Conservation (phyloP, 345 rosid species). For the Syzygium grande region DNA sequence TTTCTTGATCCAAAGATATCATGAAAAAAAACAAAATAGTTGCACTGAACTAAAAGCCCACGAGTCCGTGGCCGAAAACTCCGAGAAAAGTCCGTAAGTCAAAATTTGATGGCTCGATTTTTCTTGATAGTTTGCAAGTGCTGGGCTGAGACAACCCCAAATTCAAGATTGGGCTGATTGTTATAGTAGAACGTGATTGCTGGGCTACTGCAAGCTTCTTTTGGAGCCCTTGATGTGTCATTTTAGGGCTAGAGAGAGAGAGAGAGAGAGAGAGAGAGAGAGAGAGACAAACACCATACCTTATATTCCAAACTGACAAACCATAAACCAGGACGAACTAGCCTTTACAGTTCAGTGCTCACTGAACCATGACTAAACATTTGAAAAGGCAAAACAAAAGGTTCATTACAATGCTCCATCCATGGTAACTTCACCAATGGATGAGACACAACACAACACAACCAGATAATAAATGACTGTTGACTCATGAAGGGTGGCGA, state of each 20-base stretch:
- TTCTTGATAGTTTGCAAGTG: not conserved
- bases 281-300: not conserved
- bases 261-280: not conserved
- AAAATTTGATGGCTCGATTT: not conserved
- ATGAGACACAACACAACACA: not conserved
- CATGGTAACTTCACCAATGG: not conserved
- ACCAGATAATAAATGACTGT: not conserved
- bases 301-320: not conserved
- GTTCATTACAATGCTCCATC: not conserved
- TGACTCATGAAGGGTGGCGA: constrained; percentile 12
- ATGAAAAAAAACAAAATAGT: not conserved
- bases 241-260: not conserved
- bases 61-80: not conserved
- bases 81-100: not conserved
- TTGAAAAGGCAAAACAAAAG: not conserved
- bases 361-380: not conserved
- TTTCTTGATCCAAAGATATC: not conserved
- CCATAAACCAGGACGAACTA: not conserved
- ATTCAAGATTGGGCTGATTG: not conserved
- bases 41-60: not conserved
- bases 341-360: not conserved
- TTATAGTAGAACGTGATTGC: not conserved
- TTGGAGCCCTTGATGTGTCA: not conserved
- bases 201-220: not conserved
- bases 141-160: not conserved